Conservation (phyloP, 2,329 filamentous ascomycete species). For the Xylariales sp. region DNA sequence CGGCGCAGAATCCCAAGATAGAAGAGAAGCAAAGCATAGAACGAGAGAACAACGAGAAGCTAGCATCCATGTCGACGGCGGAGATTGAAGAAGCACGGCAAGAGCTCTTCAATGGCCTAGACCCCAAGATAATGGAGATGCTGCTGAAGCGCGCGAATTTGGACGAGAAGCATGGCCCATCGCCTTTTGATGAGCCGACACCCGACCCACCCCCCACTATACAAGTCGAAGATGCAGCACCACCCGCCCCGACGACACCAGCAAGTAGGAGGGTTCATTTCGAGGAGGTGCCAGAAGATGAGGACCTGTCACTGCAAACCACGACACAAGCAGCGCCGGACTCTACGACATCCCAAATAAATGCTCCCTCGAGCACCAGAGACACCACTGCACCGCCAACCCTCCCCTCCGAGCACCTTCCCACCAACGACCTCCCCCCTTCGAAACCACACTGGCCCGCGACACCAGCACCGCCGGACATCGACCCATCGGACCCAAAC, state of each 20-base stretch:
- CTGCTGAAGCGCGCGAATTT: conserved; percentile 74
- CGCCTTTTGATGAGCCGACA: conserved; percentile 35
- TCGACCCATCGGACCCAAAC: conserved; percentile 77
- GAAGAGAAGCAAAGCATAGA: conserved; percentile 71
- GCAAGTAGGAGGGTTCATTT: conserved; percentile 5
- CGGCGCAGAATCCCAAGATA: conserved; percentile 29
- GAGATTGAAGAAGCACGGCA: conserved; percentile 78
- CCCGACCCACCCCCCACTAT: conserved; percentile 14
- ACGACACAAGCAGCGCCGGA: neutral
- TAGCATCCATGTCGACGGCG: conserved; percentile 73
- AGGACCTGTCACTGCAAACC: neutral
- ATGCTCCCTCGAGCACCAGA: conserved; percentile 1
- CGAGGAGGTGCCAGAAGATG: conserved; percentile 7
- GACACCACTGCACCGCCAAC: conserved; percentile 13
- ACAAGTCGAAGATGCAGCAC: conserved; percentile 18
- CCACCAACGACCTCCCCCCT: conserved; percentile 24
- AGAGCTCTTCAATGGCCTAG: conserved; percentile 75
- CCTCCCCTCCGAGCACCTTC: conserved; percentile 24
- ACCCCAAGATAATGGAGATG: conserved; percentile 70
- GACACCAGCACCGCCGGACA: conserved; percentile 55
- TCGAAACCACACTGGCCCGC: conserved; percentile 56
- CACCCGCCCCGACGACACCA: neutral
- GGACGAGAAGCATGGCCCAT: conserved; percentile 50
- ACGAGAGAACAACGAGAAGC: conserved; percentile 68
- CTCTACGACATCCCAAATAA: conserved; percentile 25